These are phyloP conservation scores for Monascus ruber DNA, from an alignment of 2,329 filamentous ascomycete genomes.

Conservation along the genomic window DNA sequence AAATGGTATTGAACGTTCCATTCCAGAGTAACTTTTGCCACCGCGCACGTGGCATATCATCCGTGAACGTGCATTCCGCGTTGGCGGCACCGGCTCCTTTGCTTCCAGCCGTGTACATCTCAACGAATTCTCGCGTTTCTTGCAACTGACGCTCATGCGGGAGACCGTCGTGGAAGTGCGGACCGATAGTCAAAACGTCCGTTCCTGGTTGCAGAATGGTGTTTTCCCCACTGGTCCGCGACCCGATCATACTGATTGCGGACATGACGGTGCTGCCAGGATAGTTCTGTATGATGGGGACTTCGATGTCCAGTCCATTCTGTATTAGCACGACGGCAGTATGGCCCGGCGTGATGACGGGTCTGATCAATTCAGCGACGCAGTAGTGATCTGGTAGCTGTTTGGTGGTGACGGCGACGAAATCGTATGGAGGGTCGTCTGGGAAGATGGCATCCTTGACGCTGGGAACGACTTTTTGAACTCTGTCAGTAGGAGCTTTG, in stretches of 20 bases:
- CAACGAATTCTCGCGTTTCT: conserved; percentile 34
- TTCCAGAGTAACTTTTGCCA: conserved; percentile 38
- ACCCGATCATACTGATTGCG: conserved; percentile 43
- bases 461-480: no score
- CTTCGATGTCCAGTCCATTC: conserved; percentile 55
- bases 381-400: conserved; percentile 45
- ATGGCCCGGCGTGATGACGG: conserved; percentile 40
- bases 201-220: conserved; percentile 42
- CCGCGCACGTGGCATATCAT: conserved; percentile 7
- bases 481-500: no score
- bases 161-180: conserved; percentile 30
- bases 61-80: no score
- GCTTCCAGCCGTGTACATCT: conserved; percentile 31
- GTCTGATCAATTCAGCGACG: conserved; percentile 38
- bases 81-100: no score
- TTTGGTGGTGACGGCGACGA: conserved; percentile 49
- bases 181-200: conserved; percentile 41
- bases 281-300: conserved; percentile 39
- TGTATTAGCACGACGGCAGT: conserved; percentile 49
- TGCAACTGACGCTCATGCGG: conserved; percentile 5
- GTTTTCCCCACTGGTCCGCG: conserved; percentile 38
- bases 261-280: conserved; percentile 43
- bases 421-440: conserved; percentile 35
- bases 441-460: no score
- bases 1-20: conserved; percentile 43